Percentiles rank a stretch among this genome's conserved stretches.
These are phyloP conservation scores for Clitopilus hobsonii DNA, from an alignment of 768 basidiomycete genomes.

Conservation along the genomic window DNA sequence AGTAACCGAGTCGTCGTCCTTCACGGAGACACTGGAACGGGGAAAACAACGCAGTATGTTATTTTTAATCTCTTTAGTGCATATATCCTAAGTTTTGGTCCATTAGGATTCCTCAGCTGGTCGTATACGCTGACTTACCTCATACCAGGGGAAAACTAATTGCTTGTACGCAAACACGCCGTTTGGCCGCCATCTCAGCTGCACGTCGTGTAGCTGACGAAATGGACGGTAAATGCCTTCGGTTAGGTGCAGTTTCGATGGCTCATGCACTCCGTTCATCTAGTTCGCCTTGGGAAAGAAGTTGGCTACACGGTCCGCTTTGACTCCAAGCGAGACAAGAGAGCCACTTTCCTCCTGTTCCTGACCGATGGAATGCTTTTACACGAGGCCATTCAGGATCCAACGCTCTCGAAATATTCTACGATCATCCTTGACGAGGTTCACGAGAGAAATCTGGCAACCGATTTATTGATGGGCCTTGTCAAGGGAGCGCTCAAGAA, in stretches of 20 bases:
- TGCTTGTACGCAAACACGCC: slow-evolving; percentile 93
- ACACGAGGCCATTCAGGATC: slow-evolving; percentile 98
- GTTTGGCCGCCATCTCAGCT: slow-evolving; percentile 97
- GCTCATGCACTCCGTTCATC: background rate
- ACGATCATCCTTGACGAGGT: slow-evolving; percentile 99
- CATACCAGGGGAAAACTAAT: slow-evolving; percentile 88
- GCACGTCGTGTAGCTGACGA: slow-evolving; percentile 98
- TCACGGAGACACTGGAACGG: slow-evolving; percentile 93
- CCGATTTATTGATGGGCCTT: slow-evolving; percentile 97
- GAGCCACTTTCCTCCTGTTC: slow-evolving; percentile 94
- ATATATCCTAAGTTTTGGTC: background rate
- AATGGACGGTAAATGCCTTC: slow-evolving; percentile 79
- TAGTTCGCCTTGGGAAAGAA: slow-evolving; percentile 88
- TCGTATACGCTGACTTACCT: slow-evolving; percentile 88
- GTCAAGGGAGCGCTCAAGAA: slow-evolving; percentile 79
- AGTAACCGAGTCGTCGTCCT: slow-evolving; percentile 84
- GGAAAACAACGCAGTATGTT: slow-evolving; percentile 92
- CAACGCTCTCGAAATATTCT: slow-evolving; percentile 86
- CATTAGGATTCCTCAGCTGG: slow-evolving; percentile 90
- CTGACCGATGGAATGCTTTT: slow-evolving; percentile 99
- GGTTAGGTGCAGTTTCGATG: background rate
- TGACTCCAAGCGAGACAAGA: slow-evolving; percentile 89
- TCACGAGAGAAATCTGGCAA: slow-evolving; percentile 95
- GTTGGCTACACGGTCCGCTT: slow-evolving; percentile 99
- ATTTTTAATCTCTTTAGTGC: background rate